phyloP scores from a whole-genome alignment of 2,329 filamentous ascomycete genomes.

The Aspergillus flavus region DNA sequence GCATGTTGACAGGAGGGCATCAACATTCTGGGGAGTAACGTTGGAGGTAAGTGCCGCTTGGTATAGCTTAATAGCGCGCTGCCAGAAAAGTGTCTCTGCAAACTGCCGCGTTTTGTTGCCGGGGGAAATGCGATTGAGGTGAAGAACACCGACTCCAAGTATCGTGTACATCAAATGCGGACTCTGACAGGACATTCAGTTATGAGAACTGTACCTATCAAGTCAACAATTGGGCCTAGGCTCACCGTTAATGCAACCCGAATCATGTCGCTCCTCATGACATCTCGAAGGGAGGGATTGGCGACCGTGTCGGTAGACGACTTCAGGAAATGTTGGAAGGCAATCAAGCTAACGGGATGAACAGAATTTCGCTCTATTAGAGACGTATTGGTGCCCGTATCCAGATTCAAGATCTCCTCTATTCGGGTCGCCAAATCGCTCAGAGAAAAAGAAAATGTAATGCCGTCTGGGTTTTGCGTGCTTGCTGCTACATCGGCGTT shows the following conservation, averaged over 20 bases:
- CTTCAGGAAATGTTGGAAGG: constrained; percentile 27
- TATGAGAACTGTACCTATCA: neutral
- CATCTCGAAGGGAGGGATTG: constrained; percentile 16
- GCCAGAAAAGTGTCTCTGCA: constrained; percentile 34
- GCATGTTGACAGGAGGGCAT: constrained; percentile 32
- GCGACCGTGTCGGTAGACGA: constrained; percentile 17
- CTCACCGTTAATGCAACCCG: constrained; percentile 27
- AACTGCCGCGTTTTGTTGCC: constrained; percentile 16
- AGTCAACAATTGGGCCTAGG: neutral
- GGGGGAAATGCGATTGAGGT: constrained; percentile 29
- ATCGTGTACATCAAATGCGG: constrained; percentile 36
- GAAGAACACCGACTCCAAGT: constrained; percentile 30
- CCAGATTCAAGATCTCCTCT: constrained; percentile 11
- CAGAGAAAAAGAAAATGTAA: constrained; percentile 22
- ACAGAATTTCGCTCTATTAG: neutral
- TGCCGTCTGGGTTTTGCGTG: neutral
- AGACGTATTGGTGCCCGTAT: neutral
- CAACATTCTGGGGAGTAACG: constrained; percentile 25
- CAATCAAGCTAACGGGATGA: constrained; percentile 13
- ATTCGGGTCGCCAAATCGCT: constrained; percentile 18
- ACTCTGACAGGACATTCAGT: constrained; percentile 15
- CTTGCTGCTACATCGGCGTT: neutral
- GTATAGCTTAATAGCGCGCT: constrained; percentile 30
- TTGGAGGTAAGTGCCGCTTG: constrained; percentile 24
- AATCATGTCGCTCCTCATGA: constrained; percentile 30